A percentile compares a stretch with the other conserved stretches of the same genome.
phyloP scores from a whole-genome alignment of 495 filamentous ascomycete species.

The Penicillium riverlandense region DNA sequence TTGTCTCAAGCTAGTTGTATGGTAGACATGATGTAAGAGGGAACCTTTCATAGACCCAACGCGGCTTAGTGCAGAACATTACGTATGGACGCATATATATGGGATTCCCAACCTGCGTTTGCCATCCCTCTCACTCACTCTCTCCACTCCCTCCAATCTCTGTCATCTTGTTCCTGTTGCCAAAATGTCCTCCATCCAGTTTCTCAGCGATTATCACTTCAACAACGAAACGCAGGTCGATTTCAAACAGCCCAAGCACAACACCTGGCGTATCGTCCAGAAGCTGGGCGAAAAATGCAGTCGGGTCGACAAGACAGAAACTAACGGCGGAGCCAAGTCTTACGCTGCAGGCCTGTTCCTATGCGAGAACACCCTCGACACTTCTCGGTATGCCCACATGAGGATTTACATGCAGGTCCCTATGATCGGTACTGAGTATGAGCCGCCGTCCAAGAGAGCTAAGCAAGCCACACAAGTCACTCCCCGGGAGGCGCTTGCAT shows the following conservation, averaged over 20 bases:
- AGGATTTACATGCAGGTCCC: background rate
- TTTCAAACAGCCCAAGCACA: background rate
- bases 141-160: too few species aligned
- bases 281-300: background rate
- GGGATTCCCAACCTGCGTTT: too few species aligned
- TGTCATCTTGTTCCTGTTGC: background rate
- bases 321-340: background rate
- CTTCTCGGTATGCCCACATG: background rate
- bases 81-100: too few species aligned
- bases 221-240: background rate
- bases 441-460: background rate
- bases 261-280: background rate
- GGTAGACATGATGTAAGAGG: too few species aligned
- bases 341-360: background rate
- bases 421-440: background rate
- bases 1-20: too few species aligned
- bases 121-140: too few species aligned
- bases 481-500: background rate
- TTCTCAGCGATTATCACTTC: background rate
- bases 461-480: background rate
- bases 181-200: background rate
- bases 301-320: background rate
- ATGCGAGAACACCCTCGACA: background rate
- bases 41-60: too few species aligned
- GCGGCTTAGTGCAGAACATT: too few species aligned